These are phyloP conservation scores for Lunularia cruciata DNA, from an alignment of 225 moss, liverwort and hornwort genomes.

Conservation along the genomic window DNA sequence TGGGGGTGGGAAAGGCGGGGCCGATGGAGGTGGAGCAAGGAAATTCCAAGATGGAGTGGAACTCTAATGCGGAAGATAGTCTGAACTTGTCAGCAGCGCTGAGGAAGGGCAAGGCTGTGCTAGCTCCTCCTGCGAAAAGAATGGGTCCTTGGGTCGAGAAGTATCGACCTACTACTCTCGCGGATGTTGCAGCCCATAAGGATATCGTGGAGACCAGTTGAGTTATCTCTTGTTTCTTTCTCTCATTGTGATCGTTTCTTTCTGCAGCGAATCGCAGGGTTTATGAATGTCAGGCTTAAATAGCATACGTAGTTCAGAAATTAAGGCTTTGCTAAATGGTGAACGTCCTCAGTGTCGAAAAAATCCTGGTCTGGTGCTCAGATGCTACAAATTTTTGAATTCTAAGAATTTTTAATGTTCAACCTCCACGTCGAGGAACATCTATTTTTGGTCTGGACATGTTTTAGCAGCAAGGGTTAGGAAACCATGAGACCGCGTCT, in stretches of 20 bases:
- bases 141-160: conserved; percentile 99
- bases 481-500: too few species aligned
- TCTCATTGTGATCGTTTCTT: background rate
- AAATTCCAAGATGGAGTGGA: conserved; percentile 30
- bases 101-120: conserved; percentile 56
- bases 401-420: too few species aligned
- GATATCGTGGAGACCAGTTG: conserved; percentile 97
- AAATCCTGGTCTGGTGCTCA: too few species aligned
- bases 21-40: conserved; percentile 42
- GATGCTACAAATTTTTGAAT: too few species aligned
- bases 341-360: too few species aligned
- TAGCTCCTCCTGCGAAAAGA: conserved; percentile 36
- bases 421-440: too few species aligned
- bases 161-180: conserved; percentile 79
- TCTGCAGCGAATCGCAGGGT: too few species aligned
- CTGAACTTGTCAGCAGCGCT: conserved; percentile 40
- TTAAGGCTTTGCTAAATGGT: too few species aligned
- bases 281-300: too few species aligned
- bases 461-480: too few species aligned
- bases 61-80: conserved; percentile 40
- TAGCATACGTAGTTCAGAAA: too few species aligned
- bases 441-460: too few species aligned
- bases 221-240: background rate
- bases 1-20: conserved; percentile 40
- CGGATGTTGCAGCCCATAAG: conserved; percentile 95